Conservation (phyloP, 225 moss, liverwort and hornwort genomes). For the Straminergon stramineum region DNA sequence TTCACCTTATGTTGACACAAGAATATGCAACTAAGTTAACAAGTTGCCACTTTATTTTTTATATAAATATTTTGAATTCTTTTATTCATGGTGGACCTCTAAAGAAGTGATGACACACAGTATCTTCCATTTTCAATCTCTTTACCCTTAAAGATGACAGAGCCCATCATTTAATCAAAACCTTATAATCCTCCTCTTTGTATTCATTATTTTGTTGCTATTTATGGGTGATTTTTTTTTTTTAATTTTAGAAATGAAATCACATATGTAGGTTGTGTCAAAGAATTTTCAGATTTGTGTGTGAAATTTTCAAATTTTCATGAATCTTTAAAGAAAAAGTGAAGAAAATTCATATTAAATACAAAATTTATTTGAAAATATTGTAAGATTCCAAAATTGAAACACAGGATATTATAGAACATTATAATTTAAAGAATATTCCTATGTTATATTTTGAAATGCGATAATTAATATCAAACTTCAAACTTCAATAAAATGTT, state of each 20-base stretch:
- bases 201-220: neutral
- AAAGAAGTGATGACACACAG: rapidly evolving
- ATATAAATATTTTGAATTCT: neutral
- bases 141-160: neutral
- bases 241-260: neutral
- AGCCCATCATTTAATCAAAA: neutral
- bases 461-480: neutral
- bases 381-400: too few relatives aligned
- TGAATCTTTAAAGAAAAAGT: neutral
- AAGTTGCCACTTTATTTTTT: neutral
- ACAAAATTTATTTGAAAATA: neutral
- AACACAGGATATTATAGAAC: neutral
- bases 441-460: neutral
- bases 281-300: neutral
- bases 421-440: neutral
- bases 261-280: neutral
- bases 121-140: too few relatives aligned
- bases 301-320: neutral
- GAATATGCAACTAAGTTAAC: neutral
- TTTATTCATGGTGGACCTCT: too few relatives aligned
- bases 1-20: neutral
- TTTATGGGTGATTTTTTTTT: too few relatives aligned
- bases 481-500: neutral
- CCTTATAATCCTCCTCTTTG: neutral
- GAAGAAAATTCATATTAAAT: neutral